Evolutionary conservation across 805 yeast genomes (phyloP).

Genomic region (Nakazawaea populi): DNA sequence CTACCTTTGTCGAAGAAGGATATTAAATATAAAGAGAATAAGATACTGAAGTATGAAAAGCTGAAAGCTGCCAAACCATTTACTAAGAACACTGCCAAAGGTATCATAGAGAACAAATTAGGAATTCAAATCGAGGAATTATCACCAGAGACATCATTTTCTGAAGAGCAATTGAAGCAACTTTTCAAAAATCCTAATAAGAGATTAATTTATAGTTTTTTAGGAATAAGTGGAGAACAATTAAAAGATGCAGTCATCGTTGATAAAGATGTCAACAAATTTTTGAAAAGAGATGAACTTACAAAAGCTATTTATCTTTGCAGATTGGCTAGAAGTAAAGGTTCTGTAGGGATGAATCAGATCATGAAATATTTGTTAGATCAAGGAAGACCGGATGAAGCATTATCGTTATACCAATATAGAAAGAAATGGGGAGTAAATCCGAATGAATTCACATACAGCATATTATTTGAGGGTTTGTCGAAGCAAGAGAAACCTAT

Average conservation of each 20-base stretch:
- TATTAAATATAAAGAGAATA: slow-evolving; percentile 1
- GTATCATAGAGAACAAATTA: slow-evolving; percentile 16
- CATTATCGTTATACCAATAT: slow-evolving; percentile 43
- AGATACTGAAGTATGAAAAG: slow-evolving; percentile 9
- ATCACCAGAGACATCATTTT: slow-evolving; percentile 19
- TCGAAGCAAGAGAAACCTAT: slow-evolving; percentile 23
- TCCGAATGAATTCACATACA: slow-evolving; percentile 41
- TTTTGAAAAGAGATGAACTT: slow-evolving; percentile 42
- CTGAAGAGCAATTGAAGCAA: slow-evolving; percentile 19
- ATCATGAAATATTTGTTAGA: slow-evolving; percentile 44
- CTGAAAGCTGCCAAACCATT: slow-evolving; percentile 20
- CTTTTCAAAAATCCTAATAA: slow-evolving; percentile 26
- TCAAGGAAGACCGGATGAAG: slow-evolving; percentile 37
- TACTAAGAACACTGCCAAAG: slow-evolving; percentile 21
- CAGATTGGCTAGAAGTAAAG: slow-evolving; percentile 40
- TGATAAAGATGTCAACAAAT: slow-evolving; percentile 44
- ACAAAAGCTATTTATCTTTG: slow-evolving; percentile 50
- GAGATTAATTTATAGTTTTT: slow-evolving; percentile 42
- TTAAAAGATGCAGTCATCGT: slow-evolving; percentile 53
- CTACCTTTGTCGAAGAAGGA: slow-evolving; percentile 4
- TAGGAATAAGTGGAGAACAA: slow-evolving; percentile 57
- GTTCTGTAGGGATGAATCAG: slow-evolving; percentile 59
- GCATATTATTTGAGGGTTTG: slow-evolving; percentile 40
- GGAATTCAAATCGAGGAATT: slow-evolving; percentile 16
- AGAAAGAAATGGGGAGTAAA: slow-evolving; percentile 60